Base-by-base conservation (phyloP, 805 yeast species). In the Ogataea glucozyma region DNA sequence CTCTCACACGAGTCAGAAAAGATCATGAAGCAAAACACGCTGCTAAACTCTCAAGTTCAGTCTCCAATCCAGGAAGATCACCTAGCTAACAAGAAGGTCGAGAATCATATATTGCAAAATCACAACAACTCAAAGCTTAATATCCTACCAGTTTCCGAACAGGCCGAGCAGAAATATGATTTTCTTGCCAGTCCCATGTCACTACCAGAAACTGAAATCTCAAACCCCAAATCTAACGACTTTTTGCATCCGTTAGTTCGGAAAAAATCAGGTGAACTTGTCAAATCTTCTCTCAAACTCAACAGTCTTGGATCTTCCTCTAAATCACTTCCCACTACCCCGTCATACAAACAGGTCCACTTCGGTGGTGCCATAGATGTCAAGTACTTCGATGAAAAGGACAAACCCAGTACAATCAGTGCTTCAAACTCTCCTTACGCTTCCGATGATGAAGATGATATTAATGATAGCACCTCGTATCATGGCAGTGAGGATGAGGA, bases 181-280 rank as follows among this genome's bases (percentile, higher is more conserved):
- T 26, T 39, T 5, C 16, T 44, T 13, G 31, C 23, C 12, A 43
- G 47, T 23, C 49, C 48, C 3, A 34, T 36, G 26, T 42, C 51
- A 5, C 39, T 40, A 5, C 47, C 48, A 5, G 52, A 43, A 12
- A 30, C 46, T 13, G 16, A 14, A 16, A 9, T 22, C 16, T 19
- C 29, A 1, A 49, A 47, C 5, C 21, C 31, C n/a, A n/a, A n/a
- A 12, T 30, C 41, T 11, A 23, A 26, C 8, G 43, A 24, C n/a
- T 57, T 53, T 39, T 40, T 47, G 30, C 61, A 52, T 42, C 69
- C 71, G 3, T 64, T 86, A 41, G 76, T 88, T 3, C 79, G 95
- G 37, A 90, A 89, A 62, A 89, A 89, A 62, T 79, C 88, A 1
- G 97, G 96, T n/a, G 96, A 88, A 58, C 67, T 85, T 32, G 84